Conservation (phyloP, 768 basidiomycete genomes). For the Podaxis pistillaris region DNA sequence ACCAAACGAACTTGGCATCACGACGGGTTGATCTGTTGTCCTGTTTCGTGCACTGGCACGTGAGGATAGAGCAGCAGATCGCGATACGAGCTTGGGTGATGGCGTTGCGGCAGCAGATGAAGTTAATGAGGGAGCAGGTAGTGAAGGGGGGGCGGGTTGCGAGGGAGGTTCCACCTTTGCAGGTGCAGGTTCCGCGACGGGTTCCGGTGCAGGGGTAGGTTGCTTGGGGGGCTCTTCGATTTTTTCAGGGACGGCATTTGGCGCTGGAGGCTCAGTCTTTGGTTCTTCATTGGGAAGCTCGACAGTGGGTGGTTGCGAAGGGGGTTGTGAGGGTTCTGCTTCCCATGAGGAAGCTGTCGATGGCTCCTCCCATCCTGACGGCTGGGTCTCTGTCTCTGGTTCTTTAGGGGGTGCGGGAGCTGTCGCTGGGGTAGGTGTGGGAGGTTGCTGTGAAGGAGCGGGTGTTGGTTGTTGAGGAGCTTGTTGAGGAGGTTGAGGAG, state of each 20-base stretch:
- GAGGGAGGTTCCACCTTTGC: slow-evolving; percentile 35
- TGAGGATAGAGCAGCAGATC: slow-evolving; percentile 52
- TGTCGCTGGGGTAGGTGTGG: slow-evolving; percentile 24
- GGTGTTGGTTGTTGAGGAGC: slow-evolving; percentile 38
- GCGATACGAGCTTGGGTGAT: slow-evolving; percentile 50
- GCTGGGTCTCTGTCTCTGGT: slow-evolving; percentile 29
- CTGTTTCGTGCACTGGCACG: slow-evolving; percentile 66
- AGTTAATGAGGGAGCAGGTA: slow-evolving; percentile 28
- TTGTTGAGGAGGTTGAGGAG: slow-evolving; percentile 20
- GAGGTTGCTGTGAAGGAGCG: slow-evolving; percentile 33
- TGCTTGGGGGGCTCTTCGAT: slow-evolving; percentile 26
- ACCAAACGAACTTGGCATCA: slow-evolving; percentile 72
- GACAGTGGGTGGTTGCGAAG: slow-evolving; percentile 21
- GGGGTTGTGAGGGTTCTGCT: slow-evolving; percentile 37
- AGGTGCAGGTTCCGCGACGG: slow-evolving; percentile 23
- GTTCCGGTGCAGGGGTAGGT: slow-evolving; percentile 30
- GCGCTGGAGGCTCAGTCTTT: slow-evolving; percentile 28
- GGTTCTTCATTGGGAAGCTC: slow-evolving; percentile 23
- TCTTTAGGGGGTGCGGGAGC: slow-evolving; percentile 26
- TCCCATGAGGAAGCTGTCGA: slow-evolving; percentile 73
- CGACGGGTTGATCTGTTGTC: slow-evolving; percentile 73
- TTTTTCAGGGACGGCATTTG: slow-evolving; percentile 16
- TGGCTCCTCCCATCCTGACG: slow-evolving; percentile 67
- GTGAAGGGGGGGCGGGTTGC: slow-evolving; percentile 29
- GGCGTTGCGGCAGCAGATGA: slow-evolving; percentile 40